A percentile compares a stretch with the other conserved stretches of the same genome.
These are phyloP conservation scores for Fonsecaea multimorphosa DNA, from an alignment of 2,329 filamentous ascomycete genomes.

Conservation along the genomic window DNA sequence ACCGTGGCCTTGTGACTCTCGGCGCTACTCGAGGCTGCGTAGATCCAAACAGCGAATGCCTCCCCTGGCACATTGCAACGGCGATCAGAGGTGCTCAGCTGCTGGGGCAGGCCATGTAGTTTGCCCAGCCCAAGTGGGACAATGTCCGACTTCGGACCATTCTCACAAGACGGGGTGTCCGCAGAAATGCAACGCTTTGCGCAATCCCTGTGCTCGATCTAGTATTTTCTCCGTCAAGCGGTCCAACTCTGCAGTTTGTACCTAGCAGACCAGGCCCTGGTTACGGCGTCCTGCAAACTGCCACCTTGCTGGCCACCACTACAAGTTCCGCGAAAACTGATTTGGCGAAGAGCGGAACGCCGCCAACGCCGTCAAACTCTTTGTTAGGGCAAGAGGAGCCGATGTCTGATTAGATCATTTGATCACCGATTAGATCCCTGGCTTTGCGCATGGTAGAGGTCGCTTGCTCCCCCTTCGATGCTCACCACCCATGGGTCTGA, in stretches of 20 bases:
- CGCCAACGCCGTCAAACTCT: neutral
- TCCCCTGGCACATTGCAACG: constrained; percentile 57
- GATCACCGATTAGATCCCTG: constrained; percentile 11
- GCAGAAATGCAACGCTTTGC: neutral
- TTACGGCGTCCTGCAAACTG: neutral
- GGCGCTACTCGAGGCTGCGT: constrained; percentile 51
- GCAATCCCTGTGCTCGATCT: neutral
- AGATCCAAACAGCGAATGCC: constrained; percentile 47
- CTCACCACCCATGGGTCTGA: neutral
- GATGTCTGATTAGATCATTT: constrained; percentile 21
- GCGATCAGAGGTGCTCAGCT: constrained; percentile 46
- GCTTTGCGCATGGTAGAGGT: neutral
- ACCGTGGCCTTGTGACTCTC: constrained; percentile 53
- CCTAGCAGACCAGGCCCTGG: neutral
- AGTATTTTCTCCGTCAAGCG: neutral
- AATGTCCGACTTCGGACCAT: constrained; percentile 16
- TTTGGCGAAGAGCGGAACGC: neutral
- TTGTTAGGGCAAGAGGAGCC: constrained; percentile 2
- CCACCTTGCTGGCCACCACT: neutral
- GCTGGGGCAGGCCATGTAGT: constrained; percentile 31
- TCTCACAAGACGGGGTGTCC: neutral
- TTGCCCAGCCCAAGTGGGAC: neutral
- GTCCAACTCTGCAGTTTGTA: neutral
- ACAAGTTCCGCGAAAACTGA: neutral
- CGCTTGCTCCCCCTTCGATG: neutral